phyloP scores from a whole-genome alignment of 2,329 filamentous ascomycete species.

The Pseudogymnoascus sp. region DNA sequence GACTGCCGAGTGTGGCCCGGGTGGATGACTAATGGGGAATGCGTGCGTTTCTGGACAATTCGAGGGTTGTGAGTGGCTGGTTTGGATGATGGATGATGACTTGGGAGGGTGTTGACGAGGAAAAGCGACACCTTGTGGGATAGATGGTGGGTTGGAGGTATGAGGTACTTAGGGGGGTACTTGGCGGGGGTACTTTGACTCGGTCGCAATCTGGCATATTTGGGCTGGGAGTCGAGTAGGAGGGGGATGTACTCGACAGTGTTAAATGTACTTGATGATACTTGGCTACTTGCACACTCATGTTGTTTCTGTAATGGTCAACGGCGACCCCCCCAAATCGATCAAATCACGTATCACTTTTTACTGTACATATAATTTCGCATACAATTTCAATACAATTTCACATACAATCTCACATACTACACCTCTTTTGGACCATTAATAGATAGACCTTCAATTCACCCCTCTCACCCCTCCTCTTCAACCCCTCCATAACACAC shows the following conservation, averaged over 20 bases:
- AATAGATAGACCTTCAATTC: too few relatives aligned
- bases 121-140: background rate
- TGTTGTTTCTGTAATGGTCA: background rate
- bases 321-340: background rate
- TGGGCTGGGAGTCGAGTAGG: background rate
- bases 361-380: background rate
- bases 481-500: background rate
- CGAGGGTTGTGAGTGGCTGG: background rate
- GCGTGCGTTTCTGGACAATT: background rate
- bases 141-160: background rate
- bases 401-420: too few relatives aligned
- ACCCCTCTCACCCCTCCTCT: background rate
- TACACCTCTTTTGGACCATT: too few relatives aligned
- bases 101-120: background rate
- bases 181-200: background rate
- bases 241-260: background rate
- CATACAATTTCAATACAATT: too few relatives aligned
- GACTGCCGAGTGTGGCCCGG: background rate
- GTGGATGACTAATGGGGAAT: background rate
- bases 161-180: background rate
- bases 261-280: background rate
- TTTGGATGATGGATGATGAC: too few relatives aligned
- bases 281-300: background rate
- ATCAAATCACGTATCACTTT: background rate
- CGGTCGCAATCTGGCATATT: background rate